Evolutionary conservation across 805 yeast species (phyloP), one percentile per base, ranked within the genome.

Genomic region (Tanozyma kutaoensis): DNA sequence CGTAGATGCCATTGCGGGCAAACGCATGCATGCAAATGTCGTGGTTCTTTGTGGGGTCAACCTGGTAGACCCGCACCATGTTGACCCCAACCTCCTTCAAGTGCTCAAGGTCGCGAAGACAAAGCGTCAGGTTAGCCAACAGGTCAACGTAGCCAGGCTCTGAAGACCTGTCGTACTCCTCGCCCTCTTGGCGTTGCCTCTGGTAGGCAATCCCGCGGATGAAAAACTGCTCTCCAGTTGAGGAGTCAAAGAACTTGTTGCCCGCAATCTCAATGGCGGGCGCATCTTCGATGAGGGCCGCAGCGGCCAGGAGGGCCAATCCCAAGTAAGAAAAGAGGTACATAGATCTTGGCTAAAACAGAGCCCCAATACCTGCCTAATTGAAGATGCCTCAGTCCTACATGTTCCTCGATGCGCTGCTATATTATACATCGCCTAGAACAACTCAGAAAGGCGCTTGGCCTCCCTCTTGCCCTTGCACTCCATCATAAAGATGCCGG

Each of bases 201-300:
- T 85, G 95, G 54, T 85, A 84, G 0, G 94, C 93, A 27, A 84
- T 68, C 38, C 96, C 96, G 44, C 72, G 76, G 44, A 86, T 68
- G 53, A 74, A 86, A 55, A 86, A 86, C 55, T 82, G 93, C 23
- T 78, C 67, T 8, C 85, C 88, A 37, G 75, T 70, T 37, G 60
- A 62, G 12, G 75, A 55, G 52, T 72, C 69, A 52, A 77, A 84
- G 53, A 88, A 84, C 52, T 79, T 76, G 60, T 69, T 76, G 5
- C 88, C 91, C 15, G 59, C 54, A 14, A 76, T 63, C 32, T 72
- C 77, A 32, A 82, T 69, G 8, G 69, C 39, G 14, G 75, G 17
- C 17, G 17, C 17, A n/a, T n/a, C n/a, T n/a, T n/a, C n/a, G n/a
- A n/a, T n/a, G n/a, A n/a, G n/a, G n/a, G n/a, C n/a, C n/a, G n/a